A percentile compares a stretch with the other conserved stretches of the same genome.
phyloP scores from a whole-genome alignment of 768 basidiomycete species.

The Lentinus brumalis region DNA sequence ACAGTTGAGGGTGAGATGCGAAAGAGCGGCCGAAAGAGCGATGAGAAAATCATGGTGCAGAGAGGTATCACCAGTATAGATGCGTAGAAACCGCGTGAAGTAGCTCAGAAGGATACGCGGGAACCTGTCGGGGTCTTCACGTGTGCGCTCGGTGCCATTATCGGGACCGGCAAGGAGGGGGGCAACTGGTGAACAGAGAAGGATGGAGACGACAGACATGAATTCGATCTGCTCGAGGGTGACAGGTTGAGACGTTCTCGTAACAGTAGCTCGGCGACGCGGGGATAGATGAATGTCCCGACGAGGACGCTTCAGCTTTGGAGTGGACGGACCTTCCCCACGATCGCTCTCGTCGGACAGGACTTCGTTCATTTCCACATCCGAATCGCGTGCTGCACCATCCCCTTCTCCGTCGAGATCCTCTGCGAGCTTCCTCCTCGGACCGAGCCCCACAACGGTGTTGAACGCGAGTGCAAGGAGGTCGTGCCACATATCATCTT shows the following conservation, averaged over 20 bases:
- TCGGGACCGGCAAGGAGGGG: constrained; percentile 52
- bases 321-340: neutral
- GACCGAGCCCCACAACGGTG: constrained; percentile 65
- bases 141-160: neutral
- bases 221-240: constrained; percentile 72
- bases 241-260: constrained; percentile 22
- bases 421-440: constrained; percentile 38
- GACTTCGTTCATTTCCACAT: constrained; percentile 35
- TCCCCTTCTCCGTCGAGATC: constrained; percentile 32
- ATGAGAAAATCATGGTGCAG: constrained; percentile 76
- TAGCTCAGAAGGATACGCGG: constrained; percentile 59
- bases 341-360: neutral
- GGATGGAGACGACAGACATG: constrained; percentile 59
- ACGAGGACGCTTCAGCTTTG: constrained; percentile 1
- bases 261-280: neutral
- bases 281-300: neutral
- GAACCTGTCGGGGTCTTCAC: constrained; percentile 29
- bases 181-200: constrained; percentile 58
- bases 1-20: constrained; percentile 77
- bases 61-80: constrained; percentile 73
- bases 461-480: constrained; percentile 77
- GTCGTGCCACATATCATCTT: constrained; percentile 62
- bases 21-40: constrained; percentile 68
- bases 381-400: constrained; percentile 32
- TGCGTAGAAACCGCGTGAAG: constrained; percentile 61